Base-by-base conservation (phyloP, 1,139 yeast genomes). In the Debaryomyces psychrophilus region DNA sequence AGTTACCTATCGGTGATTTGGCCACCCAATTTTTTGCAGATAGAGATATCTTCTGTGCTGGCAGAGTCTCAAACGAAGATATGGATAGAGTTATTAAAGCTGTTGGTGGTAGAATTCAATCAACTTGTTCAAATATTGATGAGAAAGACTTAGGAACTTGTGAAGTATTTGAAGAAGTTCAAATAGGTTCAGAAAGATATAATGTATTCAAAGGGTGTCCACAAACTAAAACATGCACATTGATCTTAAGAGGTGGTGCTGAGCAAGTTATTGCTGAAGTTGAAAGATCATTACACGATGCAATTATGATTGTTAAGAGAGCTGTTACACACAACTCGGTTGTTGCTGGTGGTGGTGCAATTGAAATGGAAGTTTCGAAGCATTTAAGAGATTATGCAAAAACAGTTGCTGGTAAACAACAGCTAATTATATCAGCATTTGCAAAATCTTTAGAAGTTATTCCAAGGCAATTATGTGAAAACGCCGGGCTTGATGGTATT, bases 301-400 rank as follows among this genome's bases (percentile, higher is more conserved):
- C 99, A 44, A 90, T 93, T 44, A 93, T 93, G 99, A 90, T 95
- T 67, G 98, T 93, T 42, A 92, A 92, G 72, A 81, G 99, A 60
- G 96, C 98, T 1, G 84, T 93, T 41, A 86, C 87, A 62, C 93
- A 90, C 64, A 87, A 83, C 60, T 74, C 82, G 29, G 84, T 95
- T 54, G 99, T 93, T 50, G 98, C 97, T 12, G 99, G 99, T 49
- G 99, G 99, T 54, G 99, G 99, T 52, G 99, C 99, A 39, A 87
- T 92, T 54, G 99, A 93, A 68, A 95, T 93, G 99, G 98, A 93
- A 65, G 65, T 95, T 42, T 90, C 98, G 36, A 89, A 84, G 64
- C 82, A 87, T 64, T 78, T 95, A 57, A 82, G 99, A 60, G 97
- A 90, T 57, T 82, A 84, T 61, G 85, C 97, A 17, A 85, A 85